Evolutionary conservation across 805 yeast genomes (phyloP).

Genomic region (Metschnikowia cerradonensis): DNA sequence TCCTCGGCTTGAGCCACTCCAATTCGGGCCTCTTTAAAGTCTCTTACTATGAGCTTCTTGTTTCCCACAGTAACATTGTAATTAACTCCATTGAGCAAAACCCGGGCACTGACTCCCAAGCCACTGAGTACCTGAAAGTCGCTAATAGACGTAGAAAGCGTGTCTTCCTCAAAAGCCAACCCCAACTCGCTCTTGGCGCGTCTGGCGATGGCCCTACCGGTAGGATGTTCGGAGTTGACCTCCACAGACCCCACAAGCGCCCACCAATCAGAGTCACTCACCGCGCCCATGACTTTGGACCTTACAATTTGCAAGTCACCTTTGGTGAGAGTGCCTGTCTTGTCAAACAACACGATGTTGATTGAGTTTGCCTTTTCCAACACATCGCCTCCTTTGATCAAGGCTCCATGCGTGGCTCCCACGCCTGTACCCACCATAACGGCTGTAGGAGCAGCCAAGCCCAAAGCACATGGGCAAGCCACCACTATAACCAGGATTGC

Average conservation of each 20-base stretch:
- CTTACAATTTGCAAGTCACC: slow-evolving; percentile 60
- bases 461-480: slow-evolving; percentile 98
- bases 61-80: slow-evolving; percentile 47
- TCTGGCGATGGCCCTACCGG: slow-evolving; percentile 64
- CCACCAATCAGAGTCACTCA: slow-evolving; percentile 42
- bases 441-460: slow-evolving; percentile 97
- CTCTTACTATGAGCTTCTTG: slow-evolving; percentile 33
- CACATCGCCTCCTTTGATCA: slow-evolving; percentile 90
- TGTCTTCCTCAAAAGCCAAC: slow-evolving; percentile 28
- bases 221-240: slow-evolving; percentile 78
- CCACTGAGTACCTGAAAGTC: slow-evolving; percentile 41
- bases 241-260: slow-evolving; percentile 57
- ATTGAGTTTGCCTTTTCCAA: slow-evolving; percentile 69
- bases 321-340: slow-evolving; percentile 90
- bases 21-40: slow-evolving; percentile 12
- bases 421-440: slow-evolving; percentile 98
- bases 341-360: slow-evolving; percentile 76
- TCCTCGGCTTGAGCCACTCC: slow-evolving; percentile 11
- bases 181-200: slow-evolving; percentile 28
- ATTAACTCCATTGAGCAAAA: slow-evolving; percentile 15
- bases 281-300: slow-evolving; percentile 1
- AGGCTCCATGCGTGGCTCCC: slow-evolving; percentile 84
- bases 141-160: slow-evolving; percentile 26
- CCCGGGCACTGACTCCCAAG: slow-evolving; percentile 40
- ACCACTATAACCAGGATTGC: slow-evolving; percentile 92